Percentiles rank a stretch among this genome's conserved stretches.
Conservation (phyloP, 1,284 basidiomycete species). For the Apiotrichum sp. region DNA sequence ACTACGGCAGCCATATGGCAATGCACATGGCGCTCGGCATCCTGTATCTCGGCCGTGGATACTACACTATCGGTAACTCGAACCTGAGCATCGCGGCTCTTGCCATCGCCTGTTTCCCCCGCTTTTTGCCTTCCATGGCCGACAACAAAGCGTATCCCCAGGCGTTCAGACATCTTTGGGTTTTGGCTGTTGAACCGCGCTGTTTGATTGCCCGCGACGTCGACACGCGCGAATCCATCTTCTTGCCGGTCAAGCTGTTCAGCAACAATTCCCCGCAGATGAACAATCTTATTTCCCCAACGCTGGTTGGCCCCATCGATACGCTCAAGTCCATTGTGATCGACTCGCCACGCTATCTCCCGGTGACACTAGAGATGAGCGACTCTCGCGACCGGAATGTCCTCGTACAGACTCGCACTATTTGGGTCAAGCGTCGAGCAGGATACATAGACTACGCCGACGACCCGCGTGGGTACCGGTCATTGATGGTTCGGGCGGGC, state of each 20-base stretch:
- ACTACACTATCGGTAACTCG: constrained; percentile 86
- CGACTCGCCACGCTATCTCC: constrained; percentile 91
- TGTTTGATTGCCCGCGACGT: constrained; percentile 87
- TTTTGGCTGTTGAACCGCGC: constrained; percentile 85
- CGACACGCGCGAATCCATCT: constrained; percentile 80
- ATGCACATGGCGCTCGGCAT: constrained; percentile 87
- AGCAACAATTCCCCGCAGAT: constrained; percentile 34
- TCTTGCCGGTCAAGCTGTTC: constrained; percentile 81
- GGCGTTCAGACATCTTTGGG: constrained; percentile 92
- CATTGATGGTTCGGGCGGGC: constrained; percentile 74
- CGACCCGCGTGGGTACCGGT: constrained; percentile 85
- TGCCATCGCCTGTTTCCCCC: constrained; percentile 84
- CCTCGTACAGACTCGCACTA: constrained; percentile 67
- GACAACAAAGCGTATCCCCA: constrained; percentile 92
- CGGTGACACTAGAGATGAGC: constrained; percentile 71
- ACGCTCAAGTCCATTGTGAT: constrained; percentile 70
- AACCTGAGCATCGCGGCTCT: constrained; percentile 86
- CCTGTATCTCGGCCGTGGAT: constrained; percentile 87
- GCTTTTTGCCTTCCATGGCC: constrained; percentile 66
- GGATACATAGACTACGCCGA: constrained; percentile 88
- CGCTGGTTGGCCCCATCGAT: constrained; percentile 80
- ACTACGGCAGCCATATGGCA: constrained; percentile 85
- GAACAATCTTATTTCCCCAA: constrained; percentile 73
- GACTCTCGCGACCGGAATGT: constrained; percentile 61
- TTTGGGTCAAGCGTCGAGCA: constrained; percentile 85